Percentiles rank a stretch among this genome's conserved stretches.
phyloP scores from a whole-genome alignment of 2,329 filamentous ascomycete species.

The Periconia digitata region DNA sequence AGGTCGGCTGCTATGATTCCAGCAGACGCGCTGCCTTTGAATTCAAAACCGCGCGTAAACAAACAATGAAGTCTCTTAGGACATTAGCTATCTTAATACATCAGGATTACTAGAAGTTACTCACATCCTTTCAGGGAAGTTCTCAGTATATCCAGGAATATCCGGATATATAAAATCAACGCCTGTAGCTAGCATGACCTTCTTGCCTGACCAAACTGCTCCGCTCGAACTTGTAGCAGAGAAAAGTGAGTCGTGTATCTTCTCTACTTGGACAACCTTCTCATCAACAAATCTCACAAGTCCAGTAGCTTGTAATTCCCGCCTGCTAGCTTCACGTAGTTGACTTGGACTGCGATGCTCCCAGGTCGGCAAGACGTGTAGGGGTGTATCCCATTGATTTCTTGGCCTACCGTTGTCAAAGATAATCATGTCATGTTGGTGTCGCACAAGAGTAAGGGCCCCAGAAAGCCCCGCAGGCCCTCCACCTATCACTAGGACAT shows the following conservation, averaged over 20 bases:
- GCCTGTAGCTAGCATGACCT: slow-evolving; percentile 57
- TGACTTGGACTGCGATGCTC: slow-evolving; percentile 37
- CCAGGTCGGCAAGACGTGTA: slow-evolving; percentile 46
- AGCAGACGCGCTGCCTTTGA: too few species aligned
- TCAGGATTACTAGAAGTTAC: too few species aligned
- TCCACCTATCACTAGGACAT: slow-evolving; percentile 31
- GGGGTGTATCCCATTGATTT: slow-evolving; percentile 38
- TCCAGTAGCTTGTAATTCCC: slow-evolving; percentile 25
- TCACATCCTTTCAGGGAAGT: slow-evolving; percentile 55
- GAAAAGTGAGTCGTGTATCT: not conserved
- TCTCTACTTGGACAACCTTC: slow-evolving; percentile 41
- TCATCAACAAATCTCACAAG: slow-evolving; percentile 28
- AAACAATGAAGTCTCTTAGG: too few species aligned
- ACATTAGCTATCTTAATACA: too few species aligned
- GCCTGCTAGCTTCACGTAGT: slow-evolving; percentile 27
- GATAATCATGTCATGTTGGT: slow-evolving; percentile 40
- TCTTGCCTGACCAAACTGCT: slow-evolving; percentile 48
- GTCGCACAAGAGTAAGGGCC: slow-evolving; percentile 38
- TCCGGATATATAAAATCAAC: slow-evolving; percentile 52
- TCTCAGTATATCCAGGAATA: slow-evolving; percentile 54
- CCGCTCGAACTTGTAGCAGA: not conserved
- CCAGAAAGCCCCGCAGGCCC: slow-evolving; percentile 47
- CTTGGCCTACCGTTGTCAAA: slow-evolving; percentile 44
- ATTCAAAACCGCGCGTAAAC: too few species aligned
- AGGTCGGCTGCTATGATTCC: too few species aligned